phyloP scores from a whole-genome alignment of 2,329 filamentous ascomycete genomes.

The Neopestalotiopsis rosae region DNA sequence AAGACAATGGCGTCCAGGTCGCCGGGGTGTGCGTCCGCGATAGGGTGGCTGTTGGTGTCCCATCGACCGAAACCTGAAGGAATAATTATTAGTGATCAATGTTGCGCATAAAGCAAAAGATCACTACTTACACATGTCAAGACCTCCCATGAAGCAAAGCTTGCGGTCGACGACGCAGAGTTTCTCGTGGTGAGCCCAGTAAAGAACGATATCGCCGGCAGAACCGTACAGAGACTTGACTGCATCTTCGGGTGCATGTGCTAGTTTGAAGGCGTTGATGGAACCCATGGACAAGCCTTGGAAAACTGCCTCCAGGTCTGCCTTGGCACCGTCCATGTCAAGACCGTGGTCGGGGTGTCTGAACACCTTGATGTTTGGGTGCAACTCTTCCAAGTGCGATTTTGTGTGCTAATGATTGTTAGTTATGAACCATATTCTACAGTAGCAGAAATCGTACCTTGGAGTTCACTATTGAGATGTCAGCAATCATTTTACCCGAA shows the following conservation, averaged over 20 bases:
- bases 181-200: conserved; percentile 96
- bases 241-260: conserved; percentile 73
- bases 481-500: conserved; percentile 17
- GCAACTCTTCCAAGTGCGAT: conserved; percentile 74
- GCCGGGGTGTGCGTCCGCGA: conserved; percentile 82
- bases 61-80: background rate
- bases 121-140: conserved; percentile 72
- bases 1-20: conserved; percentile 80
- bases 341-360: conserved; percentile 88
- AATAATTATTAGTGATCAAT: background rate
- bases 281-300: conserved; percentile 39
- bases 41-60: conserved; percentile 63
- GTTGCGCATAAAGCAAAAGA: background rate
- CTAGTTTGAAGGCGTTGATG: conserved; percentile 52
- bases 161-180: conserved; percentile 81
- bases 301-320: conserved; percentile 70
- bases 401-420: conserved; percentile 69
- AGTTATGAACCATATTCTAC: background rate
- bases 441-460: conserved; percentile 40
- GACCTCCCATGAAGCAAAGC: conserved; percentile 87
- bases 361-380: conserved; percentile 87
- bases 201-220: conserved; percentile 80
- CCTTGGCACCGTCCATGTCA: conserved; percentile 70
- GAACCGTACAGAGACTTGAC: conserved; percentile 83
- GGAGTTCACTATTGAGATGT: conserved; percentile 42